Evolutionary conservation across 768 basidiomycete species (phyloP).

Genomic region (Naganishia randhawae): DNA sequence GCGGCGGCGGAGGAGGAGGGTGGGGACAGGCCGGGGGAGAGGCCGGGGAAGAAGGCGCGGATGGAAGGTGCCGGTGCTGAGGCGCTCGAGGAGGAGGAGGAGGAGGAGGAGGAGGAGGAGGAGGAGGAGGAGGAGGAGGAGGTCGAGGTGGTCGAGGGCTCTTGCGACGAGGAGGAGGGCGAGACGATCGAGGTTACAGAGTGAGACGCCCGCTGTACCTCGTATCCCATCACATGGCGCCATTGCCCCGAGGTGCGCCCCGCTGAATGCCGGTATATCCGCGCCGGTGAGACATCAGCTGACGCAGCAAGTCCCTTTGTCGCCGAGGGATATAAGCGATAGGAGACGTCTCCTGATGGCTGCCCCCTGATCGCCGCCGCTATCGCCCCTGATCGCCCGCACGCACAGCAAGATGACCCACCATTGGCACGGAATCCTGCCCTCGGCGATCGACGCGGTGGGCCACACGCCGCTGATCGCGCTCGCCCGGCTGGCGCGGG

Average conservation of each 20-base stretch:
- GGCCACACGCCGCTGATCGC: constrained; percentile 88
- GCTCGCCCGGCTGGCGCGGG: constrained; percentile 70
- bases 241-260: not conserved
- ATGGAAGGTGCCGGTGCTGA: not conserved
- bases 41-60: not conserved
- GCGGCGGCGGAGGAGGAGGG: not conserved
- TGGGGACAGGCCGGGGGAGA: not conserved
- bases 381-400: no score
- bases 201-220: not conserved
- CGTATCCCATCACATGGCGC: not conserved
- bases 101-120: not conserved
- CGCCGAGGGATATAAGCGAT: not conserved
- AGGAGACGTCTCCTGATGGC: no score
- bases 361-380: no score
- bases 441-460: constrained; percentile 76
- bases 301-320: not conserved
- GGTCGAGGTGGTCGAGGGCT: not conserved
- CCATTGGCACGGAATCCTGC: constrained; percentile 57
- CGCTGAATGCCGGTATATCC: not conserved
- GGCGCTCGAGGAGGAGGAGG: not conserved
- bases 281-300: not conserved
- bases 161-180: not conserved
- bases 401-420: constrained; percentile 30
- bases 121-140: constrained; percentile 15
- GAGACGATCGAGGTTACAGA: constrained; percentile 10